Base-by-base conservation (phyloP, 768 basidiomycete genomes). In the Coprinopsis strossmayeri region DNA sequence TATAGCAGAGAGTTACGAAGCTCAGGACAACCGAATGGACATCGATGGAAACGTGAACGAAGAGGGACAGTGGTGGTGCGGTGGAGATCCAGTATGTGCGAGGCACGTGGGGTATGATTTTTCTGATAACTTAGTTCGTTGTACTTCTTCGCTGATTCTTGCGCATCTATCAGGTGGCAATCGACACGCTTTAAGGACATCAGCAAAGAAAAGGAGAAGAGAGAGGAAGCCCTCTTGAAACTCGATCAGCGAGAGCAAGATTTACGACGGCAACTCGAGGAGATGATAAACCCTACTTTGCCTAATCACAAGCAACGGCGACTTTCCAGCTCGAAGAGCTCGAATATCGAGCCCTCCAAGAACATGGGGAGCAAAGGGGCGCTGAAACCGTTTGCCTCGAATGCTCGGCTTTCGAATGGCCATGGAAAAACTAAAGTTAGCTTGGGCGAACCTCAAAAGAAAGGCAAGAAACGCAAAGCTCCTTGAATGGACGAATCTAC, bases 11-110 rank as follows among this genome's bases (percentile, higher is more conserved):
- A 83, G 80, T 56, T 89, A 90, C 53, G 82, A 82, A 27, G 63
- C 73, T 24, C 59, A 59, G 24, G 59, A 50, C 20, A 69, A 48
- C 18, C 35, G 39, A 13, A 53, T 55, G 44, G 66, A 64, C 27
- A 63, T 55, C 1, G 66, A 69, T 5, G 71, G 70, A 46, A 55
- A 52, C 1, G 65, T 61, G 17, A 72, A 63, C 63, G 69, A 37
- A 69, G 66, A 76, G 23, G 69, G 68, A 34, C 82, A 82, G 35
- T 89, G 85, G 84, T 91, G 88, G 87, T 91, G 90, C 64, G 70
- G 73, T 27, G 84, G 81, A 28, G 79, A 82, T 62, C 78, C 78
- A 58, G 78, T 79, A 40, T 92, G 90, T 52, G 84, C 85, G 34
- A 79, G 90, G 20, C 90, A 93, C 64, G 72, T 73, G 48, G 87